phyloP scores from a whole-genome alignment of 352 stramenopile genomes.

The Phytopythium delawarense region DNA sequence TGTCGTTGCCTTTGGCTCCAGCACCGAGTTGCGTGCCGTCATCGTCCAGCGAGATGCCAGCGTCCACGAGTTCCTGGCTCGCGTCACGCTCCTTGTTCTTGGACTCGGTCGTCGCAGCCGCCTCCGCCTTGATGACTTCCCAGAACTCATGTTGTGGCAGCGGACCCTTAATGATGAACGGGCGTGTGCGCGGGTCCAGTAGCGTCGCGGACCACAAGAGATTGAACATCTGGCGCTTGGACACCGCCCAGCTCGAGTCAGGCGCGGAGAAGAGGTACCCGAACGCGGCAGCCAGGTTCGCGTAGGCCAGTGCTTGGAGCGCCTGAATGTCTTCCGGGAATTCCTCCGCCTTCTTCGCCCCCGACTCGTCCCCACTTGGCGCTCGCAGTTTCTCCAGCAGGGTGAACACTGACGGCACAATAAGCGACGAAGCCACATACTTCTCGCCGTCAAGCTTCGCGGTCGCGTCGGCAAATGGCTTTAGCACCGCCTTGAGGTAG shows the following conservation, averaged over 20 bases:
- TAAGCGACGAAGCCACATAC: conserved; percentile 58
- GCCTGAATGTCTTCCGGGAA: conserved; percentile 67
- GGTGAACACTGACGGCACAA: conserved; percentile 68
- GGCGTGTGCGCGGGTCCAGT: conserved; percentile 64
- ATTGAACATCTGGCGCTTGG: conserved; percentile 58
- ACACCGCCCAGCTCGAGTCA: conserved; percentile 28
- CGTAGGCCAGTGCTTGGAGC: conserved; percentile 44
- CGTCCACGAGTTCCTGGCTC: conserved; percentile 34
- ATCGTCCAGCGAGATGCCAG: conserved; percentile 34
- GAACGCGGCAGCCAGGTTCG: conserved; percentile 50
- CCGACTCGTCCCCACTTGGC: conserved; percentile 5
- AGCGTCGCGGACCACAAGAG: conserved; percentile 65
- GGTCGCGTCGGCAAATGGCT: conserved; percentile 60
- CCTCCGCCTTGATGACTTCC: conserved; percentile 65
- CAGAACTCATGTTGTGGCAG: conserved; percentile 54
- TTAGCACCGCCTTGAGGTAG: conserved; percentile 57
- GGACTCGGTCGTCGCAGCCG: conserved; percentile 40
- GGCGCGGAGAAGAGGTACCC: conserved; percentile 54
- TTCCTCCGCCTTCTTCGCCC: conserved; percentile 14
- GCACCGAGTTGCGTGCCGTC: conserved; percentile 19
- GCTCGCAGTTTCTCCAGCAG: conserved; percentile 58
- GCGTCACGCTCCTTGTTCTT: conserved; percentile 51
- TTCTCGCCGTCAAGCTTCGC: conserved; percentile 53
- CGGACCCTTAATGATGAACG: conserved; percentile 74
- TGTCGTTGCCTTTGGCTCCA: conserved; percentile 28